phyloP scores from a whole-genome alignment of 2,329 filamentous ascomycete genomes.

The Malbranchea cinnamomea region DNA sequence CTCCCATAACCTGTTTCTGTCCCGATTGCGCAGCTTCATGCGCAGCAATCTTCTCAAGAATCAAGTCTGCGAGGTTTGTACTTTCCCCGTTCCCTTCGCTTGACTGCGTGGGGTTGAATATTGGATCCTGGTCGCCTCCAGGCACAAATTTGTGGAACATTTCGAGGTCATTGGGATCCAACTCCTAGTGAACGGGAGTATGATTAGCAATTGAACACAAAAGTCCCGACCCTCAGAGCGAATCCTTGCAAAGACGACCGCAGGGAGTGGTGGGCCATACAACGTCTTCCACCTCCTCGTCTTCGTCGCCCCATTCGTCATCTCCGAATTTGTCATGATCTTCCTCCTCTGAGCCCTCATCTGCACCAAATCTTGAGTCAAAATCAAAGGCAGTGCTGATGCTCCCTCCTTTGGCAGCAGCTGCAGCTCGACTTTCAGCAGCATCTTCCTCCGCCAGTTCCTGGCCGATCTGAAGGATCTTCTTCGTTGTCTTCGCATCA shows the following conservation, averaged over 20 bases:
- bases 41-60: slow-evolving; percentile 83
- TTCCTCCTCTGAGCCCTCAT: slow-evolving; percentile 30
- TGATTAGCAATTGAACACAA: not conserved
- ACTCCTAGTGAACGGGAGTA: slow-evolving; percentile 39
- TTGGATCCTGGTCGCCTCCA: slow-evolving; percentile 54
- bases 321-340: slow-evolving; percentile 39
- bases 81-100: slow-evolving; percentile 35
- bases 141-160: slow-evolving; percentile 85
- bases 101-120: slow-evolving; percentile 45
- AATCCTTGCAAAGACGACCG: not conserved
- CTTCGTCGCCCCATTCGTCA: slow-evolving; percentile 61
- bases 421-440: slow-evolving; percentile 26
- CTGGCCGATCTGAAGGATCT: slow-evolving; percentile 79
- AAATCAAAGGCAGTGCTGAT: slow-evolving; percentile 56
- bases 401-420: slow-evolving; percentile 20
- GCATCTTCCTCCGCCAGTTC: slow-evolving; percentile 75
- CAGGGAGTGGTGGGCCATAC: slow-evolving; percentile 16
- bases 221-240: not conserved
- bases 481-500: slow-evolving; percentile 73
- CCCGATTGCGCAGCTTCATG: slow-evolving; percentile 57
- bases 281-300: slow-evolving; percentile 43
- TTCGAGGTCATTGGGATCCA: slow-evolving; percentile 78
- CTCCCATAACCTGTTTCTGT: slow-evolving; percentile 30
- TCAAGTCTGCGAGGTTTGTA: slow-evolving; percentile 82
- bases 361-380: slow-evolving; percentile 54